Evolutionary conservation across 805 yeast species (phyloP).

Genomic region (Starmerella lactis-condensi): DNA sequence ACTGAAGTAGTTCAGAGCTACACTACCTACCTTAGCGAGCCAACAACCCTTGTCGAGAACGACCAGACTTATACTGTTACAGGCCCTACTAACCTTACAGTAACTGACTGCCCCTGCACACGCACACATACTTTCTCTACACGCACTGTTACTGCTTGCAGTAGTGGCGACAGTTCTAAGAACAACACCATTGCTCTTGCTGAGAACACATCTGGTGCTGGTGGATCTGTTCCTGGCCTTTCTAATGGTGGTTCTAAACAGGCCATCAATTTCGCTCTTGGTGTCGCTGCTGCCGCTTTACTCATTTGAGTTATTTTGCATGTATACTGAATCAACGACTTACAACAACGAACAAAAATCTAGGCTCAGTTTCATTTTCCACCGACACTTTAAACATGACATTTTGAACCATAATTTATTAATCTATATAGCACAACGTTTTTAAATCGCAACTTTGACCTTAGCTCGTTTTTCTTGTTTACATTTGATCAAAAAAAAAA

Average conservation of each 20-base stretch:
- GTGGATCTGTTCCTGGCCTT: conserved; percentile 27
- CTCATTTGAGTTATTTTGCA: too few relatives aligned
- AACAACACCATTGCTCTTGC: conserved; percentile 2
- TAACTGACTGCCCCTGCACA: conserved; percentile 79
- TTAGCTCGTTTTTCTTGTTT: too few relatives aligned
- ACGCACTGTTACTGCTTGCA: conserved; percentile 15
- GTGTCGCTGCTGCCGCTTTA: conserved; percentile 17
- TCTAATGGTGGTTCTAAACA: conserved; percentile 23
- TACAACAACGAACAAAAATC: too few relatives aligned
- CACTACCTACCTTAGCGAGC: conserved; percentile 38
- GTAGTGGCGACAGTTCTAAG: conserved; percentile 5
- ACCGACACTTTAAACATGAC: too few relatives aligned
- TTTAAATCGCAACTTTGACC: too few relatives aligned
- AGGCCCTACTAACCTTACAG: conserved; percentile 61
- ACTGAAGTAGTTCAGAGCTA: conserved; percentile 16
- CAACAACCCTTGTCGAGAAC: conserved; percentile 50
- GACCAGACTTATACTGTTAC: conserved; percentile 56
- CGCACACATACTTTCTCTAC: conserved; percentile 18
- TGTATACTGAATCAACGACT: too few relatives aligned
- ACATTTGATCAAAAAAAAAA: too few relatives aligned
- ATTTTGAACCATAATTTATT: too few relatives aligned
- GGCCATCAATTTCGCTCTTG: conserved; percentile 14
- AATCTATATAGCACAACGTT: too few relatives aligned
- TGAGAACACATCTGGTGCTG: conserved; percentile 3
- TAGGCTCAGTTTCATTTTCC: too few relatives aligned